Base-by-base conservation (phyloP, 305 asterid species). In the Ajuga reptans region DNA sequence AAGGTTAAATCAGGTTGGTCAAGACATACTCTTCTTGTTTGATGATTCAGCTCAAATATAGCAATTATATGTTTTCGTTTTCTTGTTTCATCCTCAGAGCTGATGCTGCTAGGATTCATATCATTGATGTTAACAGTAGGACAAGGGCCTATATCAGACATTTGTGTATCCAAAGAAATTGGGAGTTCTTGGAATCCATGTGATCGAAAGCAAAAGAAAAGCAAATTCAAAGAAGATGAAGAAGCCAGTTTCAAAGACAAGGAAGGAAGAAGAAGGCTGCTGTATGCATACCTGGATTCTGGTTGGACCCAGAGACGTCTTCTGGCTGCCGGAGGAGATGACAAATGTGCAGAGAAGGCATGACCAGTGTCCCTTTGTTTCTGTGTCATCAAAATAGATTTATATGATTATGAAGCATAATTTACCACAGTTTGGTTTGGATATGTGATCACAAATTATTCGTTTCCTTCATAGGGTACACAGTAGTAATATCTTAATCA, bases 101-200 rank as follows among this genome's bases (percentile, higher is more conserved):
- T 87, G 14, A 87, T 87, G 90, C 78, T 84, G 33, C 76, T 87
- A 24, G 90, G 93, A 8, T 85, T 87, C 59, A 77, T 87, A 64
- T 85, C 94, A 4, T 61, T 87, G 72, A 74, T 87, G 70, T 68
- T 87, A 47, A 83, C 90, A 24, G 75, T 80, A 2, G 78, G 80
- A 62, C 79, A 77, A 80, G 81, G 75, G 39, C 64, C 81, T 0
- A 80, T 87, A 24, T 78, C 88, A 11, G 36, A 73, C 2, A 80
- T 83, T 51, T 87, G 90, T 63, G 77, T 85, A 2, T 71, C 90
- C 16, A 55, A 71, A 42, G 52, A 43, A 1, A 29, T 79, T 1
- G 87, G 75, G 33, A 62, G 56, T 21, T 64, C 90, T 9, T 84
- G 87, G 90, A 88, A 72, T 77, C 90, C 94, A 66, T 87, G 94